phyloP scores from a whole-genome alignment of 2,329 filamentous ascomycete genomes.

The Fusarium pseudograminearum region DNA sequence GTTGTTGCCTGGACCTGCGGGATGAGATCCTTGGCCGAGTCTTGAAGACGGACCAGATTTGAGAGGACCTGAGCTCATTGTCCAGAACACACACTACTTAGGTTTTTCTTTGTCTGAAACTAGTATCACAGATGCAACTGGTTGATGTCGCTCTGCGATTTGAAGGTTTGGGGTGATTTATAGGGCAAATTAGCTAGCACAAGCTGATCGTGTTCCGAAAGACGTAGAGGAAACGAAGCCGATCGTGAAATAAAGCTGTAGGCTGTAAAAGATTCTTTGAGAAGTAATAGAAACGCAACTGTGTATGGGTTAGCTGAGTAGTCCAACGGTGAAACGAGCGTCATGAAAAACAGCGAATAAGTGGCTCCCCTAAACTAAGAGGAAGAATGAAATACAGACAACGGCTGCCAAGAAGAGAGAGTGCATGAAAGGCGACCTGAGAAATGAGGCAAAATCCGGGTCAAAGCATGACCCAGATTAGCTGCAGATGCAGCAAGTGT shows the following conservation, averaged over 20 bases:
- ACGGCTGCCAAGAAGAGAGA: slow-evolving; percentile 11
- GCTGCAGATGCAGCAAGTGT: slow-evolving; percentile 11
- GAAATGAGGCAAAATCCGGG: slow-evolving; percentile 18
- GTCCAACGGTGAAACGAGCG: slow-evolving; percentile 2
- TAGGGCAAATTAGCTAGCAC: slow-evolving; percentile 3
- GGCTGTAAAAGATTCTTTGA: slow-evolving; percentile 31
- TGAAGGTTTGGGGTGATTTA: not conserved
- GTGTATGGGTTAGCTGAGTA: slow-evolving; percentile 36
- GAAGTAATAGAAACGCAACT: slow-evolving; percentile 42
- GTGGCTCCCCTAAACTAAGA: slow-evolving; percentile 28
- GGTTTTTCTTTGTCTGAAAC: slow-evolving; percentile 30
- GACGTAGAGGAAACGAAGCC: slow-evolving; percentile 13
- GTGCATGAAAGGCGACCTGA: slow-evolving; percentile 9
- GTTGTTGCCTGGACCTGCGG: slow-evolving; percentile 65
- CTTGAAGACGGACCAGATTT: slow-evolving; percentile 66
- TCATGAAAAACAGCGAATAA: slow-evolving; percentile 36
- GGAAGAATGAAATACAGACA: slow-evolving; percentile 24
- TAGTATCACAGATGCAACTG: not conserved
- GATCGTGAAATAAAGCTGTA: slow-evolving; percentile 22
- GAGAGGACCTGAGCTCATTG: slow-evolving; percentile 64
- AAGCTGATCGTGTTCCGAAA: slow-evolving; percentile 17
- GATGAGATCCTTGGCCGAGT: slow-evolving; percentile 60
- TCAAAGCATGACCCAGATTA: slow-evolving; percentile 14
- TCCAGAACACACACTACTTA: slow-evolving; percentile 38
- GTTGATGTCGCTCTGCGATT: not conserved